These are phyloP conservation scores for Leptomonas seymouri DNA, from an alignment of 208 protist genomes.

Conservation along the genomic window DNA sequence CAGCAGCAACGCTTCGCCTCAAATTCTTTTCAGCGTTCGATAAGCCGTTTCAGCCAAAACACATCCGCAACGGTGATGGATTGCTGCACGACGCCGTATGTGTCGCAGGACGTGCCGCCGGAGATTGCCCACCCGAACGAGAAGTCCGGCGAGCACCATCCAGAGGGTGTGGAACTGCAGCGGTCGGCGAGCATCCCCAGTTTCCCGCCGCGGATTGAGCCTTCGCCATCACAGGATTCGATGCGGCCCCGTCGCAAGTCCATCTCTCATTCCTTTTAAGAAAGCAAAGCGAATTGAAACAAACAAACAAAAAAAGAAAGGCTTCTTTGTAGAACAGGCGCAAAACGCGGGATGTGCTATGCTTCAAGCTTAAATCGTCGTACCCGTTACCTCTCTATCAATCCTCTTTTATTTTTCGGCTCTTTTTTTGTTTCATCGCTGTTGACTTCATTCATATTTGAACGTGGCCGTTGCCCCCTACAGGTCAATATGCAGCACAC, in stretches of 20 bases:
- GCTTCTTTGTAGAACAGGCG: not conserved
- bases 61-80: constrained; percentile 20
- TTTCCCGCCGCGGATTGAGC: constrained; percentile 70
- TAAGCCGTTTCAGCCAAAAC: constrained; percentile 35
- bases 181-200: constrained; percentile 59
- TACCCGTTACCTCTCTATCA: too few relatives aligned
- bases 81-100: constrained; percentile 44
- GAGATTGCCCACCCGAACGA: constrained; percentile 63
- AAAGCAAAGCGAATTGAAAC: not conserved
- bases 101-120: constrained; percentile 47
- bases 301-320: not conserved
- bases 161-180: constrained; percentile 71
- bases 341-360: too few relatives aligned
- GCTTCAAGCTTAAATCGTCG: too few relatives aligned
- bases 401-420: too few relatives aligned
- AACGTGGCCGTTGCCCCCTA: too few relatives aligned
- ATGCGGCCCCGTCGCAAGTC: constrained; percentile 80
- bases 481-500: too few relatives aligned
- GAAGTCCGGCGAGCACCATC: constrained; percentile 49
- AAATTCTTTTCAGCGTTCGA: constrained; percentile 36
- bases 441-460: too few relatives aligned
- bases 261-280: constrained; percentile 42
- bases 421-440: too few relatives aligned
- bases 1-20: constrained; percentile 2
- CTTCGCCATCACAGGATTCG: constrained; percentile 67